A percentile compares a stretch with the other conserved stretches of the same genome.
These are phyloP conservation scores for Canna indica DNA, from an alignment of 176 grass and related monocot genomes.

Conservation along the genomic window DNA sequence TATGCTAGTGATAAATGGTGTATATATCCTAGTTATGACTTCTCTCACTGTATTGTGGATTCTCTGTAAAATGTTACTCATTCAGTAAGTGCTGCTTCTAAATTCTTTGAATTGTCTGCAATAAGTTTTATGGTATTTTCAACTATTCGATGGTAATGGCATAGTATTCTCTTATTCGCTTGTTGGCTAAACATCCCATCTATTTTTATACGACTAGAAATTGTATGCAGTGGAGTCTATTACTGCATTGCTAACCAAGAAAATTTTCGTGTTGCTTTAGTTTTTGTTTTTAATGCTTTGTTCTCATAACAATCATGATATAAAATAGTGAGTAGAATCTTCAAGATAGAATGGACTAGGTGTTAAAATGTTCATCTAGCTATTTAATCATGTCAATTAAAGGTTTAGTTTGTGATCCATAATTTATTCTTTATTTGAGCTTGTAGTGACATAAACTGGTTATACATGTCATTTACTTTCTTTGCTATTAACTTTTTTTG, in stretches of 20 bases:
- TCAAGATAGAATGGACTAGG: no score
- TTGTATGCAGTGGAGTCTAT: neutral
- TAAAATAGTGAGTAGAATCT: no score
- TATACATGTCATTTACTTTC: neutral
- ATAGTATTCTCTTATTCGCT: neutral
- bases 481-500: neutral
- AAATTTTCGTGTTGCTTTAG: no score
- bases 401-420: neutral
- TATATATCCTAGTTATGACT: constrained; percentile 98
- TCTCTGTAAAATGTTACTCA: constrained; percentile 95
- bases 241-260: neutral
- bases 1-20: constrained; percentile 96
- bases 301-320: no score
- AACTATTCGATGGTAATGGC: neutral
- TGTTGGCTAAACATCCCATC: neutral
- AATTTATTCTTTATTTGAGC: no score
- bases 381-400: neutral
- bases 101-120: neutral
- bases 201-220: neutral
- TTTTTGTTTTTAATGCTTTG: no score
- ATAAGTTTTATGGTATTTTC: neutral
- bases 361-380: no score
- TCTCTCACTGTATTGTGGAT: constrained; percentile 96
- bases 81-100: constrained; percentile 42
- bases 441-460: no score